Conservation (phyloP, 805 yeast species). For the Candida krabiensis region DNA sequence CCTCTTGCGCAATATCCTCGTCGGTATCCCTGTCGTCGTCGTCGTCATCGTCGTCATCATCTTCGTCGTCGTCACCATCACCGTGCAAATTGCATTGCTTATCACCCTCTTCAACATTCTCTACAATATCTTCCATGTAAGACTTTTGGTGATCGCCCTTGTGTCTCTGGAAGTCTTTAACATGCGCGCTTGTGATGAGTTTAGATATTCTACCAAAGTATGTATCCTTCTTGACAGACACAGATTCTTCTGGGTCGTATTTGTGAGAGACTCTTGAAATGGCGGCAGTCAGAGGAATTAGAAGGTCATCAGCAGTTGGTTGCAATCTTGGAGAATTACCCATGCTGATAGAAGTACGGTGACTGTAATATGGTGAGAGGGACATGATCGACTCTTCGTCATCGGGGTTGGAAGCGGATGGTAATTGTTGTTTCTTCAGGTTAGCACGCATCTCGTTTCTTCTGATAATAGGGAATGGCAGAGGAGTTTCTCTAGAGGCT, state of each 20-base stretch:
- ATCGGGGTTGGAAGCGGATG: background rate
- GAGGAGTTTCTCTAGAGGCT: constrained; percentile 81
- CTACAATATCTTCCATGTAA: constrained; percentile 15
- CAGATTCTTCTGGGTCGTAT: background rate
- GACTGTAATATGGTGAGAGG: background rate
- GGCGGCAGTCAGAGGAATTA: background rate
- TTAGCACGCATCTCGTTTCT: constrained; percentile 4
- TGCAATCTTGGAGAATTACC: background rate
- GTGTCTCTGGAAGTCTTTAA: constrained; percentile 78
- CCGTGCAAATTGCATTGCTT: constrained; percentile 35
- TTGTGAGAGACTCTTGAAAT: background rate
- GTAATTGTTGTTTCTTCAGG: background rate
- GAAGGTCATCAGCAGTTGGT: background rate
- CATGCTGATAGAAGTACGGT: background rate
- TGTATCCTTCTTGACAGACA: constrained; percentile 2
- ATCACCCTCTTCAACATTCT: constrained; percentile 19
- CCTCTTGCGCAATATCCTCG: constrained; percentile 27
- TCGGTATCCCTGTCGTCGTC: constrained; percentile 33
- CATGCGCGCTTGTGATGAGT: constrained; percentile 70
- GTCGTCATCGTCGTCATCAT: constrained; percentile 27
- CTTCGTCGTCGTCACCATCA: constrained; percentile 24
- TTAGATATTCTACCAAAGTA: constrained; percentile 45
- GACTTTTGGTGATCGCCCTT: constrained; percentile 28
- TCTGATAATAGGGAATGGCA: constrained; percentile 64
- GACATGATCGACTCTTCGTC: background rate